A percentile compares a stretch with the other conserved stretches of the same genome.
These are phyloP conservation scores for Saccharomycopsis sp. DNA, from an alignment of 805 yeast genomes.

Conservation along the genomic window DNA sequence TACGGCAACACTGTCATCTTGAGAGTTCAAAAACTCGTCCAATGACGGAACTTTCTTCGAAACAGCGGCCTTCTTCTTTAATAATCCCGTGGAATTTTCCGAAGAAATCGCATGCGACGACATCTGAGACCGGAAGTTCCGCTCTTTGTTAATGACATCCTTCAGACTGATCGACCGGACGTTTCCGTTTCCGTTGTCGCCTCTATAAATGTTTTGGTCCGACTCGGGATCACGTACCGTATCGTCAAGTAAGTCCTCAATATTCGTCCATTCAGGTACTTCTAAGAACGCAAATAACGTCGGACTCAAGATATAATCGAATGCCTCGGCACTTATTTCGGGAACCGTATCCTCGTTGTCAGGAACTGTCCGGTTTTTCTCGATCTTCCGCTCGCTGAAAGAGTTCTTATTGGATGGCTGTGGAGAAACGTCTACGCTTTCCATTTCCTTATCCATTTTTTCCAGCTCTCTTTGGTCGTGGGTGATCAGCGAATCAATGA, in stretches of 20 bases:
- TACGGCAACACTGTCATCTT: conserved; percentile 4
- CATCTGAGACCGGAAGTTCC: not conserved
- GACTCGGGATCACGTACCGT: conserved; percentile 5
- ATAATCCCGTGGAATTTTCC: not conserved
- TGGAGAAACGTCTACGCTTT: conserved; percentile 18
- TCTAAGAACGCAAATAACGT: not conserved
- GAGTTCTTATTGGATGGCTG: conserved; percentile 21
- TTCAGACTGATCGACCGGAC: not conserved
- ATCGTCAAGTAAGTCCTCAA: conserved; percentile 4
- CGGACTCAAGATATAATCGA: conserved; percentile 1
- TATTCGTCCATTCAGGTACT: conserved; percentile 12
- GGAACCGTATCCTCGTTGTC: not conserved
- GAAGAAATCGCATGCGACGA: conserved; percentile 2
- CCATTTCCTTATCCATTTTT: not conserved
- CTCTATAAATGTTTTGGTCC: not conserved
- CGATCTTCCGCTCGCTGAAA: conserved; percentile 17
- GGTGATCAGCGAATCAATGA: conserved; percentile 2
- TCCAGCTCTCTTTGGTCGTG: not conserved
- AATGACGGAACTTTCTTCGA: not conserved
- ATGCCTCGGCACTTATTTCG: not conserved
- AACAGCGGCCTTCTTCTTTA: not conserved
- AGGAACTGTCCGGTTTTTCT: not conserved
- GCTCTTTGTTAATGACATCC: not conserved
- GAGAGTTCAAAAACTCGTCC: conserved; percentile 16
- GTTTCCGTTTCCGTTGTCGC: not conserved